Evolutionary conservation across 2,329 filamentous ascomycete genomes (phyloP).

Genomic region (Alternaria longipes): DNA sequence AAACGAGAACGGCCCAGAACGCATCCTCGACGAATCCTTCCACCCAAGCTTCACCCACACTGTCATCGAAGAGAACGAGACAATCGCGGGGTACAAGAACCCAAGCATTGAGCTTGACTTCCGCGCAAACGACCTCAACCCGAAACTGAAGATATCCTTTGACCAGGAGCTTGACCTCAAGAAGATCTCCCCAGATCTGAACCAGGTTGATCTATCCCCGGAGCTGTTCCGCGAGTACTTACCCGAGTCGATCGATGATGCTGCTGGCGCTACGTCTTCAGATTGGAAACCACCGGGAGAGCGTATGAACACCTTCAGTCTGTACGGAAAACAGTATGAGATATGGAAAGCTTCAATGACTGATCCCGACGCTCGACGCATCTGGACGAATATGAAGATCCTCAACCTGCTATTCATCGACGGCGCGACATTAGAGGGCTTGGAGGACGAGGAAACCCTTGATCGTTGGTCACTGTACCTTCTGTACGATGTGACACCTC

Average conservation of each 20-base stretch:
- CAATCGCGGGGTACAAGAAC: slow-evolving; percentile 87
- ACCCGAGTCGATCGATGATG: slow-evolving; percentile 57
- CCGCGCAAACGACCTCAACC: slow-evolving; percentile 77
- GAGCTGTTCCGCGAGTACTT: slow-evolving; percentile 57
- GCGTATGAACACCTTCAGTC: slow-evolving; percentile 70
- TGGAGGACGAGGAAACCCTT: slow-evolving; percentile 74
- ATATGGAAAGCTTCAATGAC: slow-evolving; percentile 82
- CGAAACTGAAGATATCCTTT: slow-evolving; percentile 76
- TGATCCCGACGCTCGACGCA: slow-evolving; percentile 72
- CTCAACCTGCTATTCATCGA: slow-evolving; percentile 90
- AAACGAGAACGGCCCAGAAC: slow-evolving; percentile 28
- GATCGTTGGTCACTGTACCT: slow-evolving; percentile 94
- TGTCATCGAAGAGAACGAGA: slow-evolving; percentile 92
- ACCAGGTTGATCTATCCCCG: slow-evolving; percentile 75
- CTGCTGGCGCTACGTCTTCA: slow-evolving; percentile 29
- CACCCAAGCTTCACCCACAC: slow-evolving; percentile 88
- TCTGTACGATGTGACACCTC: slow-evolving; percentile 58
- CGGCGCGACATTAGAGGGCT: slow-evolving; percentile 79
- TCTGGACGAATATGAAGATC: slow-evolving; percentile 84
- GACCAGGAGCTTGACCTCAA: slow-evolving; percentile 78
- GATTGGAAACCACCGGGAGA: slow-evolving; percentile 78
- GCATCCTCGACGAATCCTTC: slow-evolving; percentile 71
- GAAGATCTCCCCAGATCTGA: slow-evolving; percentile 64
- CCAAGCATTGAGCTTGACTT: slow-evolving; percentile 78
- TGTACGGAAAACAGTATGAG: slow-evolving; percentile 74